These are phyloP conservation scores for Plasmopara muralis DNA, from an alignment of 352 stramenopile genomes.

Conservation along the genomic window DNA sequence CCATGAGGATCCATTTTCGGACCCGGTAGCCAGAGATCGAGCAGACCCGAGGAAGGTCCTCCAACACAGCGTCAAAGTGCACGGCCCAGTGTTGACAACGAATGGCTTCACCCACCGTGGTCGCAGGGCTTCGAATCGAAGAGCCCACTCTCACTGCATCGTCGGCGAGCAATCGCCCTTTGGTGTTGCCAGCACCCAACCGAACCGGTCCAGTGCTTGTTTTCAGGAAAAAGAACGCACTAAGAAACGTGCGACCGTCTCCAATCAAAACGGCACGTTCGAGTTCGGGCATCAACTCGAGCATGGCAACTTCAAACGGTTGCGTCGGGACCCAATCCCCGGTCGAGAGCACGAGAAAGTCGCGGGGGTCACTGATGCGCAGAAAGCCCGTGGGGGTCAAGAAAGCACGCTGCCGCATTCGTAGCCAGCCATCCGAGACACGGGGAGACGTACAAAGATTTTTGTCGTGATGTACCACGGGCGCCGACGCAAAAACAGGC, in stretches of 20 bases:
- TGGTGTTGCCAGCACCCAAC: conserved; percentile 12
- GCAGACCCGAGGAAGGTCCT: conserved; percentile 37
- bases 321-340: conserved; percentile 66
- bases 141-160: conserved; percentile 39
- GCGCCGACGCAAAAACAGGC: not conserved
- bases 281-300: conserved; percentile 45
- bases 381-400: conserved; percentile 68
- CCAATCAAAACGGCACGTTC: conserved; percentile 62
- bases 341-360: conserved; percentile 70
- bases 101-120: conserved; percentile 55
- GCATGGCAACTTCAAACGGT: conserved; percentile 52
- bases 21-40: conserved; percentile 56
- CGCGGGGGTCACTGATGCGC: conserved; percentile 53
- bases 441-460: conserved; percentile 14
- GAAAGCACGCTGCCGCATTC: conserved; percentile 49
- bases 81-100: conserved; percentile 67
- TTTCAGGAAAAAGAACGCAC: conserved; percentile 75
- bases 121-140: conserved; percentile 30
- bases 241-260: conserved; percentile 62
- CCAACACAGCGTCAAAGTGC: conserved; percentile 62
- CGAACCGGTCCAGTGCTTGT: conserved; percentile 22
- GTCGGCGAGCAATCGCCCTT: conserved; percentile 30
- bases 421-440: conserved; percentile 43
- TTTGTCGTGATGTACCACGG: conserved; percentile 8
- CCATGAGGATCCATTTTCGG: conserved; percentile 80